Evolutionary conservation across 2,329 filamentous ascomycete species (phyloP).

Genomic region (Aciculosporium take): DNA sequence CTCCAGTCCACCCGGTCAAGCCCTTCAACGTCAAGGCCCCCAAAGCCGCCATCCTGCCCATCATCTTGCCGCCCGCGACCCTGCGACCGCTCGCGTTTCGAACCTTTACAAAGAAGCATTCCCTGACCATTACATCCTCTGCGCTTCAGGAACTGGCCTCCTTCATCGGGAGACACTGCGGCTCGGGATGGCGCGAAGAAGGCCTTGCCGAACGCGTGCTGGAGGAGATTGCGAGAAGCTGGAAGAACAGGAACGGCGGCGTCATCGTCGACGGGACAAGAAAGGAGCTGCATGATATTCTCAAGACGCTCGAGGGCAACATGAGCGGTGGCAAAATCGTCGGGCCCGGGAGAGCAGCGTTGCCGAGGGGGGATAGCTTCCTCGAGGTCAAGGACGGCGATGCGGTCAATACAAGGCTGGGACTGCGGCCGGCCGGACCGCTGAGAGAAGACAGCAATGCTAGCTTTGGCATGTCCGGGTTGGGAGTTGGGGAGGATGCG

Average conservation of each 20-base stretch:
- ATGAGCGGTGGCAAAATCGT: constrained; percentile 74
- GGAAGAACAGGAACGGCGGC: constrained; percentile 80
- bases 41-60: constrained; percentile 62
- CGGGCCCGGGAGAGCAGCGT: constrained; percentile 33
- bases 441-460: constrained; percentile 46
- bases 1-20: constrained; percentile 65
- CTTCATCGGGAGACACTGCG: constrained; percentile 88
- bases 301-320: constrained; percentile 71
- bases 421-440: constrained; percentile 31
- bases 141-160: constrained; percentile 71
- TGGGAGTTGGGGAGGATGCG: constrained; percentile 38
- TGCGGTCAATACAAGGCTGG: constrained; percentile 39
- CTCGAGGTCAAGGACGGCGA: constrained; percentile 43
- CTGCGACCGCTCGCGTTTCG: constrained; percentile 84
- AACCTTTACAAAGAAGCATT: constrained; percentile 95
- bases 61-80: constrained; percentile 75
- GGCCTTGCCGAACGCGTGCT: constrained; percentile 83
- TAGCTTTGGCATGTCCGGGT: constrained; percentile 48
- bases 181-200: constrained; percentile 91
- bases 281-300: constrained; percentile 62
- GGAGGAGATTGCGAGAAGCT: constrained; percentile 78
- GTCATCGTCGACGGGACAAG: constrained; percentile 80
- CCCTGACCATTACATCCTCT: constrained; percentile 76
- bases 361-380: constrained; percentile 45
- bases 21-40: constrained; percentile 41